Evolutionary conservation across 495 filamentous ascomycete genomes (phyloP).

Genomic region (Aspergillus nidulans): DNA sequence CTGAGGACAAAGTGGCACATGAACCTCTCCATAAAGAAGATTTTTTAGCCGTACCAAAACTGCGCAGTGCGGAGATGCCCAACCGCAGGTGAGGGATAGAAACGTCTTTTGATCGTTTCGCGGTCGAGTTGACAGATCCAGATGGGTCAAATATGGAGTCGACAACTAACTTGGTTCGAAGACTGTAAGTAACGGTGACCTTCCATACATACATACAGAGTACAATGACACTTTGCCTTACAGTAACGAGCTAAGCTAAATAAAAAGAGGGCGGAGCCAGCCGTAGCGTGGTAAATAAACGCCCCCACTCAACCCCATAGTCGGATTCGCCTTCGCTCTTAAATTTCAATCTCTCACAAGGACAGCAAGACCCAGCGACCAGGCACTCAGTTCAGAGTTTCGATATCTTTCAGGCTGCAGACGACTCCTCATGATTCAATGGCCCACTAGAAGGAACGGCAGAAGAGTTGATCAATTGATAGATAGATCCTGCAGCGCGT

Average conservation of each 20-base stretch:
- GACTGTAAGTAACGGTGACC: background rate
- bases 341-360: background rate
- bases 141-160: background rate
- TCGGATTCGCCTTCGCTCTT: background rate
- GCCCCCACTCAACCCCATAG: background rate
- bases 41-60: slow-evolving; percentile 1
- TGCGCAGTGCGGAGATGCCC: slow-evolving; percentile 1
- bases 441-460: background rate
- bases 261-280: background rate
- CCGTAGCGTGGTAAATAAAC: background rate
- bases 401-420: background rate
- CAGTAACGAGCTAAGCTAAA: background rate
- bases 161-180: background rate
- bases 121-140: background rate
- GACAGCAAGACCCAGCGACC: background rate
- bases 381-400: background rate
- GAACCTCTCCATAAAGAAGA: background rate
- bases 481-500: slow-evolving; percentile 3
- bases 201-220: background rate
- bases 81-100: background rate
- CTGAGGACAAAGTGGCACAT: background rate
- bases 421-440: background rate
- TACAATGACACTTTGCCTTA: background rate
- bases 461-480: background rate
- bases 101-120: background rate